phyloP scores from a whole-genome alignment of 768 basidiomycete species.

The Collybia nuda region DNA sequence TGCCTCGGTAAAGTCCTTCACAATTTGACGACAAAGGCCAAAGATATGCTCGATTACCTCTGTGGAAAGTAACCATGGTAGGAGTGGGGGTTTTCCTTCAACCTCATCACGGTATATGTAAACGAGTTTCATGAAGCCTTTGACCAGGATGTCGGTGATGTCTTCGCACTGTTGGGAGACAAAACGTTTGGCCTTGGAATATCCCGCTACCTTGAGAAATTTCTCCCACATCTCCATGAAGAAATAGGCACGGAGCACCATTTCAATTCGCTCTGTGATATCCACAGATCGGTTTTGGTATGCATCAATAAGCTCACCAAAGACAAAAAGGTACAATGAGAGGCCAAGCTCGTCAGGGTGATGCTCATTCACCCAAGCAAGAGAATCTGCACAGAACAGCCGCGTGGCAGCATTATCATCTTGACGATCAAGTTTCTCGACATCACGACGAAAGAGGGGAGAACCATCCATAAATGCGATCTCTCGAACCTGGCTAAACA shows the following conservation, averaged over 20 bases:
- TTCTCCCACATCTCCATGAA: conserved; percentile 29
- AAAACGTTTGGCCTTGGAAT: conserved; percentile 20
- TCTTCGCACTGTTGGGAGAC: conserved; percentile 31
- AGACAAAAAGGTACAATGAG: too few relatives aligned
- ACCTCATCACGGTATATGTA: conserved; percentile 33
- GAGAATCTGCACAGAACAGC: too few relatives aligned
- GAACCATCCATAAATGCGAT: too few relatives aligned
- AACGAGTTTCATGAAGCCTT: conserved; percentile 30
- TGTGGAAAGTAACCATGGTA: conserved; percentile 29
- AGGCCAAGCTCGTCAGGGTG: too few relatives aligned
- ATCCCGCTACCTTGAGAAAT: conserved; percentile 17
- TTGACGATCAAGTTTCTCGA: too few relatives aligned
- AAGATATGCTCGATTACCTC: conserved; percentile 35
- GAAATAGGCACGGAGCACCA: conserved; percentile 27
- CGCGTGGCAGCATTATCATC: too few relatives aligned
- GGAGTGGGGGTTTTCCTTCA: background rate
- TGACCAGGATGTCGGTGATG: conserved; percentile 26
- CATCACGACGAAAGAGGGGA: too few relatives aligned
- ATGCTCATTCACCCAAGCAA: too few relatives aligned
- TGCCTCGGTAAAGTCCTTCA: conserved; percentile 33
- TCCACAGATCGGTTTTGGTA: conserved; percentile 30
- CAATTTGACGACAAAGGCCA: conserved; percentile 21
- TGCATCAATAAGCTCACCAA: conserved; percentile 36
- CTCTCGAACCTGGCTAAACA: too few relatives aligned
- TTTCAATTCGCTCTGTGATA: conserved; percentile 22